Evolutionary conservation across 441 rosid genomes (phyloP).

Genomic region (Brassica balearica): DNA sequence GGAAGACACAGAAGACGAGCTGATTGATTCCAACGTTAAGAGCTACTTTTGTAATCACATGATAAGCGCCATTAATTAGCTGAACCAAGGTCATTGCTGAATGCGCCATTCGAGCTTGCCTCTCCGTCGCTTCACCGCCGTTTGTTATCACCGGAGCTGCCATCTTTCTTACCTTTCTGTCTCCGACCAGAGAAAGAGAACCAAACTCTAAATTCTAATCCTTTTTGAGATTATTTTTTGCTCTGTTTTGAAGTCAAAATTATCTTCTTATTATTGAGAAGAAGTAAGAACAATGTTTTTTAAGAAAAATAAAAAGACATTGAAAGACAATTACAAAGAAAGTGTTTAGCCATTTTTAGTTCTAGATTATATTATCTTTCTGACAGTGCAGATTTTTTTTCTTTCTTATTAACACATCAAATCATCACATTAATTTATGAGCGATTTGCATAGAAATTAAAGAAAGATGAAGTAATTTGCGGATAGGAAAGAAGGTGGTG

Average conservation of each 20-base stretch:
- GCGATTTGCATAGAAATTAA: too few species aligned
- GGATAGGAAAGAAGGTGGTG: too few species aligned
- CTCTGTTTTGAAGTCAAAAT: background rate
- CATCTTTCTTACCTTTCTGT: constrained; percentile 13
- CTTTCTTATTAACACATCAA: too few species aligned
- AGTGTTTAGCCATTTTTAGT: background rate
- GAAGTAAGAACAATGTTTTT: background rate
- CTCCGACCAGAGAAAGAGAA: background rate
- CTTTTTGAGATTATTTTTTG: background rate
- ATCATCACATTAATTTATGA: background rate
- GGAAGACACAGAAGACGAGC: constrained; percentile 89
- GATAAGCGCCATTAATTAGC: constrained; percentile 81
- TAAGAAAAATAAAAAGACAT: background rate
- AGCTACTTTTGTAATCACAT: constrained; percentile 91
- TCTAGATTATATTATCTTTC: background rate
- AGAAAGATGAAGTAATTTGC: too few species aligned
- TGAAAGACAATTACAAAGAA: background rate
- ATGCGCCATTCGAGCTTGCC: constrained; percentile 70
- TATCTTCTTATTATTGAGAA: background rate
- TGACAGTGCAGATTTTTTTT: background rate
- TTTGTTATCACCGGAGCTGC: constrained; percentile 28
- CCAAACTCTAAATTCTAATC: background rate
- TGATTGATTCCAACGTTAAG: constrained; percentile 92
- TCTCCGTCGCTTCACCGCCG: constrained; percentile 41
- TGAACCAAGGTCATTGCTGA: constrained; percentile 82